Conservation (phyloP, 352 stramenopile genomes). For the Pythium dissotocum region DNA sequence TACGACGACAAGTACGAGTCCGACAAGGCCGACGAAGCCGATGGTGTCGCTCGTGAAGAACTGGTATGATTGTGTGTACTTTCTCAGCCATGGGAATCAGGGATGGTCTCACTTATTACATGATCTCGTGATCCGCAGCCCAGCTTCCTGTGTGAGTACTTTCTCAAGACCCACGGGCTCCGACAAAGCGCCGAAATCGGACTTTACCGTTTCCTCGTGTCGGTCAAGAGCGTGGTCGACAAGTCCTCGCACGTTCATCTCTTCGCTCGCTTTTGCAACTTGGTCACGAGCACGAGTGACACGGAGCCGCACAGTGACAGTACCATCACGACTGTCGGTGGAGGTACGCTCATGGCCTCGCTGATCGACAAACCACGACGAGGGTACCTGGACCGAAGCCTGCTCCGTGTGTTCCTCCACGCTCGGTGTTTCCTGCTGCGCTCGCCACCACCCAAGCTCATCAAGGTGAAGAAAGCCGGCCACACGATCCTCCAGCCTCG, state of each 20-base stretch:
- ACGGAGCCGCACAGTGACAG: not conserved
- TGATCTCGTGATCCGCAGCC: conserved; percentile 29
- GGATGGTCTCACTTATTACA: not conserved
- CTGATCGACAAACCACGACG: conserved; percentile 30
- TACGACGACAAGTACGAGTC: conserved; percentile 78
- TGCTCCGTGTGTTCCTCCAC: conserved; percentile 67
- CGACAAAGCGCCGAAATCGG: conserved; percentile 66
- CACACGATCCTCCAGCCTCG: not conserved
- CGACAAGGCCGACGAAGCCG: conserved; percentile 54
- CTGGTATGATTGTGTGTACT: conserved; percentile 25
- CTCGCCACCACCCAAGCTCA: conserved; percentile 23
- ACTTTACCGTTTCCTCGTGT: conserved; percentile 71
- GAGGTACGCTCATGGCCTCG: conserved; percentile 14
- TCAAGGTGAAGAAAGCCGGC: conserved; percentile 8
- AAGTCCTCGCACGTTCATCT: conserved; percentile 54
- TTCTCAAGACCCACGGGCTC: conserved; percentile 65
- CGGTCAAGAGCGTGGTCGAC: conserved; percentile 56
- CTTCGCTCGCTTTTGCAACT: conserved; percentile 61
- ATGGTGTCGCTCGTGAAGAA: conserved; percentile 62
- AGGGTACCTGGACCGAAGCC: conserved; percentile 54
- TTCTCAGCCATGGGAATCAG: not conserved
- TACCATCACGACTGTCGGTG: not conserved
- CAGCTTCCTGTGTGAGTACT: conserved; percentile 72
- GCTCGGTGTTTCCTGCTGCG: conserved; percentile 47
- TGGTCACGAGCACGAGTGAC: conserved; percentile 30